These are phyloP conservation scores for Penicillium fimorum DNA, from an alignment of 495 filamentous ascomycete genomes.

Conservation along the genomic window DNA sequence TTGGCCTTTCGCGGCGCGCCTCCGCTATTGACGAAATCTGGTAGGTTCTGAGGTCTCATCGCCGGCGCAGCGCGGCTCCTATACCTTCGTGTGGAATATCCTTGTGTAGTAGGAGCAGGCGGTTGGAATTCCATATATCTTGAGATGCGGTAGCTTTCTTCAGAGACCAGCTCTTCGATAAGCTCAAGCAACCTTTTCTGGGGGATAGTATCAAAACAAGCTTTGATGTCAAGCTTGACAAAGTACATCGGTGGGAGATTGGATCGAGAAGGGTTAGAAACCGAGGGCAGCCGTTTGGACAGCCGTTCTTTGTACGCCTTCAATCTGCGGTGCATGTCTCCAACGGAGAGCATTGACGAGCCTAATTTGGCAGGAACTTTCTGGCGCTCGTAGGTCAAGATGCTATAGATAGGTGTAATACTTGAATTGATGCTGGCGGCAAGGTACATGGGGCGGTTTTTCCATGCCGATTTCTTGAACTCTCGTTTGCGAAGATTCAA, in stretches of 20 bases:
- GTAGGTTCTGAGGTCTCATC: constrained; percentile 52
- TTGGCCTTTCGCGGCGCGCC: constrained; percentile 43
- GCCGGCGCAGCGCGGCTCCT: constrained; percentile 55
- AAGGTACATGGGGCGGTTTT: constrained; percentile 47
- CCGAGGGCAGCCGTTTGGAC: constrained; percentile 8
- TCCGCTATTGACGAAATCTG: constrained; percentile 51
- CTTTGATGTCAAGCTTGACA: constrained; percentile 86
- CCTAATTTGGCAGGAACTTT: constrained; percentile 64
- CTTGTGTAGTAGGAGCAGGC: constrained; percentile 10
- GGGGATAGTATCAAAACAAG: constrained; percentile 95
- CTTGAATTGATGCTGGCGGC: constrained; percentile 78
- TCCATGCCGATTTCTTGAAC: constrained; percentile 40
- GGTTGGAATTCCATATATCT: constrained; percentile 71
- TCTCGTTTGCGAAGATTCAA: constrained; percentile 74
- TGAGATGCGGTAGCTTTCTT: constrained; percentile 66
- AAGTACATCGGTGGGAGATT: constrained; percentile 60
- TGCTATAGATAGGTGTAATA: constrained; percentile 69
- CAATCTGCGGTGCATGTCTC: constrained; percentile 76
- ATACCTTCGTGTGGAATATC: constrained; percentile 62
- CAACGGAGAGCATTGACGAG: constrained; percentile 73
- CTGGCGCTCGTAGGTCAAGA: constrained; percentile 74
- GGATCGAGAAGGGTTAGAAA: neutral
- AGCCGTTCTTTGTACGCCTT: constrained; percentile 60
- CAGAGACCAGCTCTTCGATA: constrained; percentile 60
- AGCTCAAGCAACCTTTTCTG: constrained; percentile 69